Evolutionary conservation across 352 stramenopile species (phyloP), one percentile per base, ranked within the genome.

Genomic region (Blastocystis sp.): DNA sequence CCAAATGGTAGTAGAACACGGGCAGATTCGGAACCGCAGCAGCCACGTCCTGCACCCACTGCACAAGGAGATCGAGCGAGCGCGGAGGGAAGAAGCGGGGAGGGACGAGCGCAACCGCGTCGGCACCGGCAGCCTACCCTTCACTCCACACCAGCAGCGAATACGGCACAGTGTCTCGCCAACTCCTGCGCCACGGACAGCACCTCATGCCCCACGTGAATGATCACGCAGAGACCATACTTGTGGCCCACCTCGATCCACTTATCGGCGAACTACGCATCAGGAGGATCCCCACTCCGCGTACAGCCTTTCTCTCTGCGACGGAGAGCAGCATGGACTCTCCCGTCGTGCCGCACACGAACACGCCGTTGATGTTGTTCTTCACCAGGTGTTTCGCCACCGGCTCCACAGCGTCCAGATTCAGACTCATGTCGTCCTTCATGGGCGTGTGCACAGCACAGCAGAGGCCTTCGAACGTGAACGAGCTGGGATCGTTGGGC

Each of bases 61-160:
- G 63, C 12, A 89, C 79, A 39, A 89, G 50, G 3, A 67, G 50
- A 55, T 79, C 79, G 24, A 89, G 62, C 50, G 63, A 89, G 41
- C 63, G 79, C 60, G 79, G 79, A 89, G 79, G 39, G 67, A 89
- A 89, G 60, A 89, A 89, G 39, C 79, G 79, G 0, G 79, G 79
- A 80, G 79, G 79, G 95, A 96, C 76, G 93, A 94, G 12, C 92
- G 93, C 51, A 93, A 94, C 51, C 92, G 94, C 69, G 95, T 96
- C 92, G 92, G 93, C 74, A 92, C 93, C 10, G 91, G 93, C 16
- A 94, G 95, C 91, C 95, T 96, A 93, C 92, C 92, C 0, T 93
- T 93, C 66, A 95, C 95, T 88, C 93, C 93, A 24, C n/a, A 94
- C 94, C 90, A 92, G 92, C 31, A 92, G 79, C n/a, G 19, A 2